phyloP scores from a whole-genome alignment of 2,329 filamentous ascomycete species.

The Diaporthe vaccinii region DNA sequence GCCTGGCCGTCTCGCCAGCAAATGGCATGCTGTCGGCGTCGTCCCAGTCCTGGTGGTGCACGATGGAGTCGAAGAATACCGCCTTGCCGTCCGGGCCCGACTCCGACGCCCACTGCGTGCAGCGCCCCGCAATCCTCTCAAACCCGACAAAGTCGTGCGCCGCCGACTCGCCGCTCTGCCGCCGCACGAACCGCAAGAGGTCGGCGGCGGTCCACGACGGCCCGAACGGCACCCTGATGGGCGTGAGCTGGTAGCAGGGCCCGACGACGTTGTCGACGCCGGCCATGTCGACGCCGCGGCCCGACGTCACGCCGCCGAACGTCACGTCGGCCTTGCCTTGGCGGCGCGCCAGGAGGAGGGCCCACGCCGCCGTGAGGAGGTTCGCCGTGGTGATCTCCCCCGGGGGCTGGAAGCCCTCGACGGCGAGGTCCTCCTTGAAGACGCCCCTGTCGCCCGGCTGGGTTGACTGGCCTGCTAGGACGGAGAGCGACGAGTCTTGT shows the following conservation, averaged over 20 bases:
- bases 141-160: constrained; percentile 54
- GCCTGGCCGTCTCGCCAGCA: constrained; percentile 47
- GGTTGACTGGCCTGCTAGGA: constrained; percentile 43
- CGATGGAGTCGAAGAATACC: constrained; percentile 50
- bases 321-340: constrained; percentile 52
- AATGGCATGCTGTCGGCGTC: constrained; percentile 60
- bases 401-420: constrained; percentile 47
- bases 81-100: constrained; percentile 44
- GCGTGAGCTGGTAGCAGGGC: constrained; percentile 60
- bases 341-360: constrained; percentile 54
- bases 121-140: constrained; percentile 50
- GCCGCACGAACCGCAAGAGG: constrained; percentile 50
- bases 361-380: constrained; percentile 59
- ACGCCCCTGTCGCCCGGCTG: constrained; percentile 35
- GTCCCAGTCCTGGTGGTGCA: constrained; percentile 55
- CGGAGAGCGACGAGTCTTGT: constrained; percentile 51
- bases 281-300: constrained; percentile 55
- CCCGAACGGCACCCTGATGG: constrained; percentile 56
- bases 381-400: constrained; percentile 57
- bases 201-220: constrained; percentile 49
- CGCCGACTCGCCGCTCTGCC: constrained; percentile 48
- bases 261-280: constrained; percentile 56
- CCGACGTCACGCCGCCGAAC: constrained; percentile 58
- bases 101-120: constrained; percentile 53
- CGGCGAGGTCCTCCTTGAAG: constrained; percentile 41